phyloP scores from a whole-genome alignment of 192 early-diverging fungal genomes.

The Coemansia sp. region DNA sequence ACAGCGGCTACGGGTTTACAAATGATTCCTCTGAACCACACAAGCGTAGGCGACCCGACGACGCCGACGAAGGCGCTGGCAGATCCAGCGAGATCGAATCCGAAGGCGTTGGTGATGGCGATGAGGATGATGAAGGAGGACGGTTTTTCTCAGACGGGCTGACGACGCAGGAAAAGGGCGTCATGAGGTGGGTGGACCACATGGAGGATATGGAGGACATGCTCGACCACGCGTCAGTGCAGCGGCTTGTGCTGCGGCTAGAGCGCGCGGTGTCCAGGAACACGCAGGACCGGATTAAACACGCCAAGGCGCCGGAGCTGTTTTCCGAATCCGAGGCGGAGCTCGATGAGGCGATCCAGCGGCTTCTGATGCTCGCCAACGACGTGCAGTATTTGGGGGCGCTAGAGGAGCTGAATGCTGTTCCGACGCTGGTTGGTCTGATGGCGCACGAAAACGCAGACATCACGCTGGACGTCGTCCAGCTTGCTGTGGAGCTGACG shows the following conservation, averaged over 20 bases:
- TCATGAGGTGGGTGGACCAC: constrained; percentile 83
- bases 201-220: constrained; percentile 63
- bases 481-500: constrained; percentile 86
- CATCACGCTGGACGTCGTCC: constrained; percentile 80
- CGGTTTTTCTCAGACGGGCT: constrained; percentile 86
- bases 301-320: constrained; percentile 57
- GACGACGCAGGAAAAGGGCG: constrained; percentile 69
- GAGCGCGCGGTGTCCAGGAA: constrained; percentile 88
- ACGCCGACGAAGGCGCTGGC: background rate
- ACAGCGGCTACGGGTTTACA: constrained; percentile 37
- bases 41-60: constrained; percentile 13
- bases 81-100: background rate
- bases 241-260: constrained; percentile 77
- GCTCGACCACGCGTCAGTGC: constrained; percentile 68
- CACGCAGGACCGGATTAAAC: constrained; percentile 80
- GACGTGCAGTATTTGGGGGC: constrained; percentile 73
- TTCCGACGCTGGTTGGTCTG: constrained; percentile 68
- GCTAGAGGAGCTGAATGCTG: constrained; percentile 67
- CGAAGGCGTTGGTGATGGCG: constrained; percentile 13
- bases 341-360: constrained; percentile 87
- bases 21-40: background rate
- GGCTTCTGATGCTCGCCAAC: constrained; percentile 70
- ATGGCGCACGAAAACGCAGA: constrained; percentile 94
- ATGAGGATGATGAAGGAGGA: constrained; percentile 73
- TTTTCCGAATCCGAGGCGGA: constrained; percentile 97